Conservation (phyloP, 805 yeast species). For the Pichia gijzeniarum region DNA sequence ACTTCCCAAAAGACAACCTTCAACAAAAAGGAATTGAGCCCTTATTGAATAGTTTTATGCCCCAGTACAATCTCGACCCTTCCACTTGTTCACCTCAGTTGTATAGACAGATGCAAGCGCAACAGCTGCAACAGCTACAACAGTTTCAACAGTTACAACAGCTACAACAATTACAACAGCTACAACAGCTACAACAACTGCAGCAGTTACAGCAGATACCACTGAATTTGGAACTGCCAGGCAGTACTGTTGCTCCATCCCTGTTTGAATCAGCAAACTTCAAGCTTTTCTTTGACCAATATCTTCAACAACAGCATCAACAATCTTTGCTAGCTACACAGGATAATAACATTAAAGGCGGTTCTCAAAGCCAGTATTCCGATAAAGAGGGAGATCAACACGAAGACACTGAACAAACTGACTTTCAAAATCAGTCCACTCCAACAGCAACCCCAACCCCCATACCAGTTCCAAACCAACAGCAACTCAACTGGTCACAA, state of each 20-base stretch:
- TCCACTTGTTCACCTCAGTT: neutral
- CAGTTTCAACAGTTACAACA: constrained; percentile 9
- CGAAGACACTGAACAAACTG: no score
- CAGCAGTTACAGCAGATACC: constrained; percentile 12
- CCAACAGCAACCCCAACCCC: constrained; percentile 10
- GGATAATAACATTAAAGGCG: no score
- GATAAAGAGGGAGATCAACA: neutral
- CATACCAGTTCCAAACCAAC: constrained; percentile 13
- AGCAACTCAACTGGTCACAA: neutral
- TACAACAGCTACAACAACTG: constrained; percentile 13
- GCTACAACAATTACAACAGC: constrained; percentile 11
- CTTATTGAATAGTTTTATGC: no score
- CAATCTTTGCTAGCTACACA: neutral
- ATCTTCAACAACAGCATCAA: constrained; percentile 7
- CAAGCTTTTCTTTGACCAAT: neutral
- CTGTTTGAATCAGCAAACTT: neutral
- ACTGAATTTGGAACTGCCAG: neutral
- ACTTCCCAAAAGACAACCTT: no score
- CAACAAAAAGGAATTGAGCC: no score
- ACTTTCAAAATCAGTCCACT: neutral
- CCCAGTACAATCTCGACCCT: no score
- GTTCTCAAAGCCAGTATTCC: no score
- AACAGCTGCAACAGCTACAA: constrained; percentile 5
- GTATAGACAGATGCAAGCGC: neutral
- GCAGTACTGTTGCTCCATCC: neutral